Evolutionary conservation across 768 basidiomycete species (phyloP), one percentile per base, ranked within the genome.

Genomic region (Cubamyces lactineus): DNA sequence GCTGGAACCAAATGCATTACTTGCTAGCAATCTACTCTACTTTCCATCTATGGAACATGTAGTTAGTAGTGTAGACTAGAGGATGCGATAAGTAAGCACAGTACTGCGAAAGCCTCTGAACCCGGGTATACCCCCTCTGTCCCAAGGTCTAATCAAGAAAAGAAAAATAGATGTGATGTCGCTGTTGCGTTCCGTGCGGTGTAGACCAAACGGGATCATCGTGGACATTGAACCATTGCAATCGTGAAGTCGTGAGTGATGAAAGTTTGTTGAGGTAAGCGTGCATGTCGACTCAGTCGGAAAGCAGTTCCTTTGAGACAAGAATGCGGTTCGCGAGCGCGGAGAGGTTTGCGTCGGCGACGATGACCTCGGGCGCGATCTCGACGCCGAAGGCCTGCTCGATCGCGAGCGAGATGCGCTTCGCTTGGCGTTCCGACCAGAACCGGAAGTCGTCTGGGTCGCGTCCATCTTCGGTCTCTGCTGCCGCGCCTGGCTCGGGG

Each of bases 391-490:
- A 98, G 30, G 89, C 84, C 72, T 92, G 85, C 67, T 91, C 78
- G 60, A 96, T 86, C 26, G 86, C 88, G 19, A 78, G 76, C 53
- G 89, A 89, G 66, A 99, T 98, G 56, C 93, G 85, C 75, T 88
- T 89, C 58, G 96, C 97, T 73, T 99, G 96, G 45, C 80, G 78
- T 68, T 91, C 88, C 1, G 89, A 89, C 93, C 95, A 96, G 77
- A 99, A 94, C 48, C 85, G 83, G 74, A 99, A 98, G 76, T 98
- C 96, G 70, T 98, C 96, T 1, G 87, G 86, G 69, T 96, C 92
- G 47, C 81, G 85, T 39, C 76, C 75, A 43, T 82, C 80, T 45
- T 56, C 53, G 43, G 42, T 39, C 42, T 34, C 34, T 30, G 67
- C 69, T 30, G 17, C 28, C 28, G 58, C 41, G 26, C 56, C n/a